phyloP scores from a whole-genome alignment of 2,329 filamentous ascomycete species.

The Xylaria multiplex region DNA sequence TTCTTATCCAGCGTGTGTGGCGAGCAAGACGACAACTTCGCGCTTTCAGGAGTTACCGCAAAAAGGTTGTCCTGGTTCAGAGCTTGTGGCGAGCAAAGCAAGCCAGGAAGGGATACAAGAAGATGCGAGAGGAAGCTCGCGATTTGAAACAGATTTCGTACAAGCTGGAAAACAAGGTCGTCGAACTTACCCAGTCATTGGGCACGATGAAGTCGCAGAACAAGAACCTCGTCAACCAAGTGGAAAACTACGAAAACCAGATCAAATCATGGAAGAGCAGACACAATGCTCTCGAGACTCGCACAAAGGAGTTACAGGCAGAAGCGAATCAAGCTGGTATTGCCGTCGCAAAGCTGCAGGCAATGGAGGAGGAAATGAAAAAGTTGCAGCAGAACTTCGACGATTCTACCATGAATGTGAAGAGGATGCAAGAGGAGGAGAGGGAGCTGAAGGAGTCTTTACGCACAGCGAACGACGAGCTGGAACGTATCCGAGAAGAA shows the following conservation, averaged over 20 bases:
- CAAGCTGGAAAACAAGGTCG: constrained; percentile 99
- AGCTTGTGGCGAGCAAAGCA: constrained; percentile 88
- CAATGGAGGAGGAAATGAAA: constrained; percentile 95
- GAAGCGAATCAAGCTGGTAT: constrained; percentile 99
- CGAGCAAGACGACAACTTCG: constrained; percentile 80
- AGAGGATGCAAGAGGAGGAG: constrained; percentile 94
- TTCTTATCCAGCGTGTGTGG: constrained; percentile 91
- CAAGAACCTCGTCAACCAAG: constrained; percentile 85
- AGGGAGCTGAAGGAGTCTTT: constrained; percentile 85
- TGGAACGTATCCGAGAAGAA: constrained; percentile 80
- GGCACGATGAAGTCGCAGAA: constrained; percentile 95
- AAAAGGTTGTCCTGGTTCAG: constrained; percentile 89
- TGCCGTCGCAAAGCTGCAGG: constrained; percentile 85
- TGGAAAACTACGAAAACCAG: constrained; percentile 95
- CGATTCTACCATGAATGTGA: constrained; percentile 89
- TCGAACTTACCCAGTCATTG: constrained; percentile 93
- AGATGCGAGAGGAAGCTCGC: constrained; percentile 90
- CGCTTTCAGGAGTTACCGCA: constrained; percentile 87
- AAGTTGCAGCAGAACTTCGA: constrained; percentile 89
- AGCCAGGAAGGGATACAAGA: constrained; percentile 88
- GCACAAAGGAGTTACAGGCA: constrained; percentile 92
- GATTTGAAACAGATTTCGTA: constrained; percentile 99
- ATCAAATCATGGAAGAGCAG: constrained; percentile 95
- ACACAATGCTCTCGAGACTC: constrained; percentile 87
- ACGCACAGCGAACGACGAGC: constrained; percentile 79